These are phyloP conservation scores for Besnoitia besnoiti DNA, from an alignment of 169 alveolate genomes.

Conservation along the genomic window DNA sequence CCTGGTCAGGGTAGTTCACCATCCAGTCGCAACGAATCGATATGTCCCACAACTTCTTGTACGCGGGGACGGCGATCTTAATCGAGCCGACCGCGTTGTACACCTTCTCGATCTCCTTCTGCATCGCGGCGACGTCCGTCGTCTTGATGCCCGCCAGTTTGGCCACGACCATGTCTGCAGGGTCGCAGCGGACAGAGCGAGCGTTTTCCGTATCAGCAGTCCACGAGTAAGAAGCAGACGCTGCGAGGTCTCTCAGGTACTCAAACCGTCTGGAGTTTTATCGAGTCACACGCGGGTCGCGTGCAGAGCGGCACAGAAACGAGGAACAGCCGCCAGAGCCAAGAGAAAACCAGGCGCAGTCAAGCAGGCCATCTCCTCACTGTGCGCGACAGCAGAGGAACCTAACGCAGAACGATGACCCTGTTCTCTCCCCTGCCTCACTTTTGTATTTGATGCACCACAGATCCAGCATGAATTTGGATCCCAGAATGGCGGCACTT, in stretches of 20 bases:
- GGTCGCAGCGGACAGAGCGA: background rate
- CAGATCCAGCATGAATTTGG: conserved; percentile 49
- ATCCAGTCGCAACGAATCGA: conserved; percentile 33
- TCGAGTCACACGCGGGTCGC: no score
- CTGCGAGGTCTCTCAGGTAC: no score
- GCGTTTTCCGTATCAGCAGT: no score
- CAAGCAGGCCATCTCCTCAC: no score
- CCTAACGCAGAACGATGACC: no score
- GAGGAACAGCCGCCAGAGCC: no score
- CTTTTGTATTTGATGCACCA: conserved; percentile 59
- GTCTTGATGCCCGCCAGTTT: background rate
- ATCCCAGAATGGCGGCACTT: conserved; percentile 44
- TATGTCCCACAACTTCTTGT: background rate
- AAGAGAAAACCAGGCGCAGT: no score
- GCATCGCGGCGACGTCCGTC: background rate
- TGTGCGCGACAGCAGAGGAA: no score
- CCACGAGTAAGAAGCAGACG: no score
- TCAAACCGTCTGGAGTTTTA: no score
- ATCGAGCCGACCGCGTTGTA: background rate
- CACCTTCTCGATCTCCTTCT: background rate
- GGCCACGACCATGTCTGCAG: conserved; percentile 11
- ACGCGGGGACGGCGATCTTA: background rate
- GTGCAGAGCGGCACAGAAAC: no score
- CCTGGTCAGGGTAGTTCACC: conserved; percentile 2
- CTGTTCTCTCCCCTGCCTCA: background rate